Evolutionary conservation across 2,329 filamentous ascomycete species (phyloP).

Genomic region (Xylaria sp.): DNA sequence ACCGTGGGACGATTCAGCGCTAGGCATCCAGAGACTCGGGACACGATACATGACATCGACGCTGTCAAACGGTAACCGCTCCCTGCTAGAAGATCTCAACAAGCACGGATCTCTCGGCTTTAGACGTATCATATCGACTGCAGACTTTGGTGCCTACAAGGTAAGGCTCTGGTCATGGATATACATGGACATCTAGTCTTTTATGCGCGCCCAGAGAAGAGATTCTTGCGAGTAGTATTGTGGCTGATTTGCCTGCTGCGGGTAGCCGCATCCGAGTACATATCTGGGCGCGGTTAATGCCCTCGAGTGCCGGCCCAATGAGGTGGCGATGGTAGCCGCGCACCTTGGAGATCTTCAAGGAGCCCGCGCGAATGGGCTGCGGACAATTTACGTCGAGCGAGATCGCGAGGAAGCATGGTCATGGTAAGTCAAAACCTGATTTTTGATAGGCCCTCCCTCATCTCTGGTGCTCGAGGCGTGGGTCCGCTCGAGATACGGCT

Average conservation of each 20-base stretch:
- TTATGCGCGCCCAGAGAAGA: background rate
- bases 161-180: conserved; percentile 28
- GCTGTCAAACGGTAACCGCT: conserved; percentile 78
- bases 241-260: conserved; percentile 28
- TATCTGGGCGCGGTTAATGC: conserved; percentile 74
- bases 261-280: conserved; percentile 66
- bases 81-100: conserved; percentile 73
- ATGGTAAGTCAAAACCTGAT: conserved; percentile 21
- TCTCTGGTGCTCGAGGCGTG: background rate
- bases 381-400: conserved; percentile 73
- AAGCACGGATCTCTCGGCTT: conserved; percentile 70
- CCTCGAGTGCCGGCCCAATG: conserved; percentile 64
- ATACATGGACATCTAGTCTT: conserved; percentile 2
- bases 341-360: conserved; percentile 76
- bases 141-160: conserved; percentile 80
- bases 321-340: conserved; percentile 82
- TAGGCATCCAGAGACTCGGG: conserved; percentile 66
- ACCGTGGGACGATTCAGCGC: conserved; percentile 73
- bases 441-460: conserved; percentile 7
- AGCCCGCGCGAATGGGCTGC: conserved; percentile 71
- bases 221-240: conserved; percentile 15
- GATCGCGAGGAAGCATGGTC: conserved; percentile 71
- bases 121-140: conserved; percentile 69
- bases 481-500: background rate
- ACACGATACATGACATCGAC: conserved; percentile 68